Evolutionary conservation across 106 monocot species (phyloP).

Genomic region (Xerophyta viscosa): DNA sequence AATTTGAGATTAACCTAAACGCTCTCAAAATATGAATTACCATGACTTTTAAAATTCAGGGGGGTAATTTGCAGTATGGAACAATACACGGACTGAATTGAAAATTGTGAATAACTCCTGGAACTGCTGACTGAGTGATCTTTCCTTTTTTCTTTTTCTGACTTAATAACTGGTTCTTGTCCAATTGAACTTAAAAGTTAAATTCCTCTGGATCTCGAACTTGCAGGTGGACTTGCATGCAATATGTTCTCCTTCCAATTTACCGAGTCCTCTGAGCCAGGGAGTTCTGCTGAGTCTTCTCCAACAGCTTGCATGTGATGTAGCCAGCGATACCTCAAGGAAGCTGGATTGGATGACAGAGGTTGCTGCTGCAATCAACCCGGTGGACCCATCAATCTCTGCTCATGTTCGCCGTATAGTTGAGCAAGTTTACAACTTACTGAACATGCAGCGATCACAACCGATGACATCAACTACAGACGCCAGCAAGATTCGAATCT

Average conservation of each 20-base stretch:
- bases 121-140: too few species aligned
- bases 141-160: too few species aligned
- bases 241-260: constrained; percentile 29
- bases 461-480: constrained; percentile 33
- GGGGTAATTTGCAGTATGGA: too few species aligned
- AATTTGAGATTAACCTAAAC: too few species aligned
- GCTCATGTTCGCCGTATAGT: constrained; percentile 59
- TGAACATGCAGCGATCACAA: constrained; percentile 46
- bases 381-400: constrained; percentile 49
- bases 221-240: constrained; percentile 56
- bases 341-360: constrained; percentile 67
- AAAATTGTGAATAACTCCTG: too few species aligned
- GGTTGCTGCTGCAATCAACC: constrained; percentile 49
- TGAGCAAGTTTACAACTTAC: constrained; percentile 51
- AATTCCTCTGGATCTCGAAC: background rate
- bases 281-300: constrained; percentile 64
- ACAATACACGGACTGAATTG: too few species aligned
- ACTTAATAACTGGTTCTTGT: too few species aligned
- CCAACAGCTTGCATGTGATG: constrained; percentile 65
- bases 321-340: constrained; percentile 35
- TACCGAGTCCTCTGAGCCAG: constrained; percentile 46
- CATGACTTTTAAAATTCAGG: too few species aligned
- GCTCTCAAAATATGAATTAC: too few species aligned
- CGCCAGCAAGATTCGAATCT: constrained; percentile 26
- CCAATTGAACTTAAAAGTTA: background rate